Evolutionary conservation across 2,329 filamentous ascomycete species (phyloP), one percentile per base, ranked within the genome.

Genomic region (Colletotrichum shisoi): DNA sequence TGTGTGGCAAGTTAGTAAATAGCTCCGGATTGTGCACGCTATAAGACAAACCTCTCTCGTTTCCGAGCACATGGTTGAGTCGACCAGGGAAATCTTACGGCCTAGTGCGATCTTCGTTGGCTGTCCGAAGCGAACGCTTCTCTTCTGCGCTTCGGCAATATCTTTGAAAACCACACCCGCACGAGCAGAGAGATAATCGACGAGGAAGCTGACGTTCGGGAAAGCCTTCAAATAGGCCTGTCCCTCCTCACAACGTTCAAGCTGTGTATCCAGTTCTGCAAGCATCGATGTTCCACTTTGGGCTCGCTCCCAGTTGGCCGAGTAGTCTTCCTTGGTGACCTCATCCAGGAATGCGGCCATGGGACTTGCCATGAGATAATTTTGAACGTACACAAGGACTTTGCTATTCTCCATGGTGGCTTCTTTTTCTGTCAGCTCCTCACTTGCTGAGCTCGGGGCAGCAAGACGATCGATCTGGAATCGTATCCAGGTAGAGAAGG

Each of bases 401-500:
- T 89, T 89, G 17, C 83, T 82, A 57, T 91, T 85, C 70, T 96
- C 91, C 68, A 96, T 87, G 0, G 87, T 86, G 0, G 90, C 88
- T 71, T 95, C 91, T 71, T 91, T 91, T 68, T 94, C 93, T 27
- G 88, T 85, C 51, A 91, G 82, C 70, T 97, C 94, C 24, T 93
- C 88, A 8, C 83, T 84, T 17, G 83, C 82, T 0, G 88, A 71
- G 81, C 71, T 91, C 79, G 74, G 80, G 4, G 90, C 87, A 6
- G 87, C 87, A 52, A 94, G 85, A 15, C 90, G 86, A 70, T 96
- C 92, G 66, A 97, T 94, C 73, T 94, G 89, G 72, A 93, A 86
- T 40, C 89, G 88, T 57, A 98, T 81, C 94, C 94, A 98, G 60
- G 84, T 83, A 0, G 92, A 94, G 74, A 97, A 98, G 5, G 87